A percentile compares a stretch with the other conserved stretches of the same genome.
These are phyloP conservation scores for Pichia gijzeniarum DNA, from an alignment of 805 yeast species.

Conservation along the genomic window DNA sequence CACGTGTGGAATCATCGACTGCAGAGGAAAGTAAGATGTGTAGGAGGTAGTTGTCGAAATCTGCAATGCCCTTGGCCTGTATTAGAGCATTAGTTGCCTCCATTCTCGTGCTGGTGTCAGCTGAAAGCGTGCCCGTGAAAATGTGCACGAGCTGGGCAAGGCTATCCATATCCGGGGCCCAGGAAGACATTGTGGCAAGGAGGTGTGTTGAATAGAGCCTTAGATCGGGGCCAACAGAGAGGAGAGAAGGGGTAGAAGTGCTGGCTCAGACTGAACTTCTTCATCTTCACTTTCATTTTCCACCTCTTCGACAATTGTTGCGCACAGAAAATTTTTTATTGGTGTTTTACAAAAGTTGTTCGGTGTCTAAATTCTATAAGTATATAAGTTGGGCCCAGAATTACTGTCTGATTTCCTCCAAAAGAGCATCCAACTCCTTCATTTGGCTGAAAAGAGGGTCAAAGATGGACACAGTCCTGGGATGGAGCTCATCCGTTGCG, in stretches of 20 bases:
- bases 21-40: conserved; percentile 56
- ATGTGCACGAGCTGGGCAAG: conserved; percentile 59
- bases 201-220: no score
- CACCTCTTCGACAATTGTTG: no score
- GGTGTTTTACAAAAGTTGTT: no score
- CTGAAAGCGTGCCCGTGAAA: conserved; percentile 65
- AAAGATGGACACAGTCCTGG: conserved; percentile 3
- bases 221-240: no score
- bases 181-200: conserved; percentile 35
- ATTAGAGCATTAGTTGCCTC: conserved; percentile 70
- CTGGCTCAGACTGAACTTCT: no score
- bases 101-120: conserved; percentile 45
- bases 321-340: no score
- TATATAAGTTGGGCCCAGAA: no score
- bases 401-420: conserved; percentile 4
- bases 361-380: no score
- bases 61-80: conserved; percentile 64
- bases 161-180: conserved; percentile 64
- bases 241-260: no score
- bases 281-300: no score
- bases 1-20: conserved; percentile 55
- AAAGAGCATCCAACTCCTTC: conserved; percentile 4
- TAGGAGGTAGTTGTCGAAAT: conserved; percentile 74
- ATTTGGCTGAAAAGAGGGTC: conserved; percentile 8
- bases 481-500: background rate